Conservation (phyloP, 2,329 filamentous ascomycete genomes). For the Macrophomina tecta region DNA sequence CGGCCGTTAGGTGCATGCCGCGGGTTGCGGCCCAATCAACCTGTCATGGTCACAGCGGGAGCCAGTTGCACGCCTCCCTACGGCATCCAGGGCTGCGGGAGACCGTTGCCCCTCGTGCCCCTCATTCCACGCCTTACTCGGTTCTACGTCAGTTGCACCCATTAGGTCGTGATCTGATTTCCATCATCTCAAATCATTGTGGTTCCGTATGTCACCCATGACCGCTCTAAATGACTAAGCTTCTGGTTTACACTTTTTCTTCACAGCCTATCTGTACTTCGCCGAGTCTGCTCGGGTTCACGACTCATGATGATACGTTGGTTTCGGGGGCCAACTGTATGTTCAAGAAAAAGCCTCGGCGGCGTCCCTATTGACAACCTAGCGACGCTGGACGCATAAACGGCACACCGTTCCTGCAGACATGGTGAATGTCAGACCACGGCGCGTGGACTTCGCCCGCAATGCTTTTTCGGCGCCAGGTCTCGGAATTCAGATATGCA, state of each 20-base stretch:
- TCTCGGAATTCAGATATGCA: conserved; percentile 14
- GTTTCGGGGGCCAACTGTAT: neutral
- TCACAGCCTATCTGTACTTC: neutral
- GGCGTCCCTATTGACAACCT: neutral
- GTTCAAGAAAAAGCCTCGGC: neutral
- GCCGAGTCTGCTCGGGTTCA: neutral
- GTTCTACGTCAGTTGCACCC: neutral
- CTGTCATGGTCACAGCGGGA: neutral
- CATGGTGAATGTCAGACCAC: conserved; percentile 6
- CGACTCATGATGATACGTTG: neutral
- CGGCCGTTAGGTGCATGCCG: neutral
- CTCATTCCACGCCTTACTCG: neutral
- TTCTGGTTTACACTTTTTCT: neutral
- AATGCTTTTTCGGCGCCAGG: conserved; percentile 20
- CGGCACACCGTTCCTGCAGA: conserved; percentile 8
- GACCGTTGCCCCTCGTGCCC: conserved; percentile 11
- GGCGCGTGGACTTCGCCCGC: conserved; percentile 19
- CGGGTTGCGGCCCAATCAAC: conserved; percentile 16
- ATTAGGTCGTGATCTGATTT: neutral
- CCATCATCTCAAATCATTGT: neutral
- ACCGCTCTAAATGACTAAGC: neutral
- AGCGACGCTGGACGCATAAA: neutral
- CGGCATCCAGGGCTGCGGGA: neutral
- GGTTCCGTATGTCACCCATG: neutral
- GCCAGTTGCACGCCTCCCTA: neutral